A percentile compares a stretch with the other conserved stretches of the same genome.
phyloP scores from a whole-genome alignment of 2,329 filamentous ascomycete genomes.

The Tolypocladium capitatum region DNA sequence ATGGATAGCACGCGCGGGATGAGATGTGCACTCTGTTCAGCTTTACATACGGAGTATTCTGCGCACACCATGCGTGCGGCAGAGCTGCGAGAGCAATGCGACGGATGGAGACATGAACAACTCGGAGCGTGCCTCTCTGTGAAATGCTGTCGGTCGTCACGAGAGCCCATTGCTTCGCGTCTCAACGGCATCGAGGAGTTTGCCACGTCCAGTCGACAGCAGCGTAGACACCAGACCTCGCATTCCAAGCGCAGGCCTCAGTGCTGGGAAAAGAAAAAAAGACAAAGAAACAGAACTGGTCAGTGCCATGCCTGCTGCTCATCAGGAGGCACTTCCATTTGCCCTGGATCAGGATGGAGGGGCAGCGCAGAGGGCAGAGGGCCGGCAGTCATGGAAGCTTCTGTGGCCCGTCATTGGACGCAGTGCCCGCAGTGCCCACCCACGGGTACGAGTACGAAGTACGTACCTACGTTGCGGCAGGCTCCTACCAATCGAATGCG shows the following conservation, averaged over 20 bases:
- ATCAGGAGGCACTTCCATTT: neutral
- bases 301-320: neutral
- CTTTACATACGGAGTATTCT: slow-evolving; percentile 1
- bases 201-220: neutral
- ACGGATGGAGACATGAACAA: neutral
- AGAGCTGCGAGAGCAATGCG: neutral
- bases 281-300: neutral
- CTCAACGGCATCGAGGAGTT: neutral
- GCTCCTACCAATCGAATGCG: neutral
- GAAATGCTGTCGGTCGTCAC: neutral
- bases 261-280: no score
- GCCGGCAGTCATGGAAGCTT: neutral
- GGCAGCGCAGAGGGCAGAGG: no score
- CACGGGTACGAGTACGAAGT: no score
- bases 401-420: neutral
- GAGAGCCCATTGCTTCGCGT: neutral
- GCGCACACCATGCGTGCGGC: neutral
- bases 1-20: neutral
- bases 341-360: neutral
- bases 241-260: neutral
- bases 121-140: no score
- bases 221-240: neutral
- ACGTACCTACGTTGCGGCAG: neutral
- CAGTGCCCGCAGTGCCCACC: neutral
- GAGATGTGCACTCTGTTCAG: neutral